These are phyloP conservation scores for Talaromyces sp. DNA, from an alignment of 2,329 filamentous ascomycete species.

Conservation along the genomic window DNA sequence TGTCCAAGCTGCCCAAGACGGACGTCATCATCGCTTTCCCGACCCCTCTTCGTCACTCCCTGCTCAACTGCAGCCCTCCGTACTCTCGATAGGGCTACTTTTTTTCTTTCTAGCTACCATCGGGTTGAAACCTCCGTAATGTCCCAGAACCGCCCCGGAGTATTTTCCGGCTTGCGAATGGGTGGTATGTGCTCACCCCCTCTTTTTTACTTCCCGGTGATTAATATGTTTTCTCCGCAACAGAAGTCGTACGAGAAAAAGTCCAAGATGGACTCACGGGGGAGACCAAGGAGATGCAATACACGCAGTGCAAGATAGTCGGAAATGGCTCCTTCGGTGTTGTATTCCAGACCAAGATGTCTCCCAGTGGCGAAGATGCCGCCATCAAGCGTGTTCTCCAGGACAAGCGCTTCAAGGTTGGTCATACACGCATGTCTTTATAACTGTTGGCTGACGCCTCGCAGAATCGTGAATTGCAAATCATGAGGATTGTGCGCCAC, in stretches of 20 bases:
- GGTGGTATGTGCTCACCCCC: constrained; percentile 66
- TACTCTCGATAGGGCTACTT: constrained; percentile 34
- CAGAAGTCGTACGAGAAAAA: constrained; percentile 97
- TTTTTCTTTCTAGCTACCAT: constrained; percentile 16
- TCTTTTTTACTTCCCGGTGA: constrained; percentile 3
- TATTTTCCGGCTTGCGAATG: constrained; percentile 87
- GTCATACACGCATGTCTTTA: constrained; percentile 5
- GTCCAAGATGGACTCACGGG: constrained; percentile 97
- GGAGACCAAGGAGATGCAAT: constrained; percentile 93
- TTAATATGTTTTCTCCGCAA: constrained; percentile 16
- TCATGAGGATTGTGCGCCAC: constrained; percentile 98
- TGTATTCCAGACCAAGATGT: constrained; percentile 97
- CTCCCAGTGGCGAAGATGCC: constrained; percentile 95
- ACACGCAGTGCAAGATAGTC: constrained; percentile 99
- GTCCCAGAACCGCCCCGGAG: constrained; percentile 88
- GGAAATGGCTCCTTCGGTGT: constrained; percentile 98
- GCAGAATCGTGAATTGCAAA: constrained; percentile 97
- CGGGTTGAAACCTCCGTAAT: constrained; percentile 48
- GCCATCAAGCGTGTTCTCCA: constrained; percentile 98
- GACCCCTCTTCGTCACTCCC: constrained; percentile 37
- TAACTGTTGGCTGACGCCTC: constrained; percentile 23
- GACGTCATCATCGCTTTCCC: constrained; percentile 33
- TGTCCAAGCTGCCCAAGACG: constrained; percentile 49
- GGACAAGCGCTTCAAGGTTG: constrained; percentile 99
- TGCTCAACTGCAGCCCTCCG: constrained; percentile 41